Base-by-base conservation (phyloP, 1,284 basidiomycete genomes). In the Anthracocystis walkeri region DNA sequence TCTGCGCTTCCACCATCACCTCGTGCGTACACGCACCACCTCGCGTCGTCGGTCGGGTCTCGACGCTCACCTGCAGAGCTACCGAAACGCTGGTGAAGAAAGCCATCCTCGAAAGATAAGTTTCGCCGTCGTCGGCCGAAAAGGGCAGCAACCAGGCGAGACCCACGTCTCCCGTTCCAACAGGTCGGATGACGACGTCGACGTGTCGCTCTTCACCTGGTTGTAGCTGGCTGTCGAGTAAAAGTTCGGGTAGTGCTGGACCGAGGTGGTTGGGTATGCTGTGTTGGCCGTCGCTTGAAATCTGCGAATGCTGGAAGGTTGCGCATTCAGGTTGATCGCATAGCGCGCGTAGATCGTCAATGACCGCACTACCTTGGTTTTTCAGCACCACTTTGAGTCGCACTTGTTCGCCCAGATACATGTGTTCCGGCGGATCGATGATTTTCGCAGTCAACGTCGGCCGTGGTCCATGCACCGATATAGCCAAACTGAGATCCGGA, bases 401-500 rank as follows among this genome's bases (percentile, higher is more conserved):
- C 8, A 40, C 35, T 21, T 54, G 44, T 33, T 75, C 64, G 7
- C 73, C 73, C 18, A 64, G 20, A 11, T 46, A 53, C 58, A 67
- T 20, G 14, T 53, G 46, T 14, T 25, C 5, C 3, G 73, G 73
- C 11, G 53, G 21, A 16, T 60, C 57, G 1, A 60, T 12, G 31
- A 75, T 50, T 23, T 44, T 48, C 1, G 67, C 67, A 0, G 57
- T 68, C 6, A 76, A 41, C 18, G 61, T 71, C 0, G 73, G 73
- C 21, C 65, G 44, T 23, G 58, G 27, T 1, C 50, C 64, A 2
- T 82, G 78, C 11, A 88, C 82, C 1, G 68, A 62, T 7, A 88
- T 80, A 1, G 66, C 75, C 46, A 89, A 75, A 4, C 81, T 83
- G 7, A 75, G 70, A 67, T 88, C 87, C 20, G 78, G 68, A 0